Percentiles rank a stretch among this genome's conserved stretches.
Conservation (phyloP, 495 filamentous ascomycete genomes). For the Entonaema liquescens region DNA sequence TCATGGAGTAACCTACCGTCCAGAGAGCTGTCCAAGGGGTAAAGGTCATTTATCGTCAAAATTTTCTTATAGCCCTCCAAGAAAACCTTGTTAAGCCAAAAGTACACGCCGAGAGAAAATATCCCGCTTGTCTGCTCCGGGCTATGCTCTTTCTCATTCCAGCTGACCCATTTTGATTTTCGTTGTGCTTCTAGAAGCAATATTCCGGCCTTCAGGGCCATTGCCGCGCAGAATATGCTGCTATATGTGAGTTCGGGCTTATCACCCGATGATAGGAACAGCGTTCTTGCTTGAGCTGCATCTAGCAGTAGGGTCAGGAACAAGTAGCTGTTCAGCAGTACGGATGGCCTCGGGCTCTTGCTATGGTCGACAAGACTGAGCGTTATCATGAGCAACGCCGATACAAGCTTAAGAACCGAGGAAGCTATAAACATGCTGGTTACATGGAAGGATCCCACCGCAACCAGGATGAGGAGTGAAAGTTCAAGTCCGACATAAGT, state of each 20-base stretch:
- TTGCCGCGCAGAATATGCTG: slow-evolving; percentile 56
- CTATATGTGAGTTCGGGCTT: slow-evolving; percentile 43
- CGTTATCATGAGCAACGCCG: slow-evolving; percentile 49
- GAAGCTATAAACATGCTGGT: slow-evolving; percentile 54
- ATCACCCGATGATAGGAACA: slow-evolving; percentile 61
- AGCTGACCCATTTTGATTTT: slow-evolving; percentile 56
- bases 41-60: neutral
- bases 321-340: slow-evolving; percentile 68
- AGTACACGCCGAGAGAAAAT: slow-evolving; percentile 62
- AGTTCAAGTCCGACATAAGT: neutral
- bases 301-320: slow-evolving; percentile 69
- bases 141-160: slow-evolving; percentile 53
- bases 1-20: neutral
- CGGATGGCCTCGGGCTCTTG: slow-evolving; percentile 63
- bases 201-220: slow-evolving; percentile 39
- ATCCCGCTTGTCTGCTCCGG: slow-evolving; percentile 69
- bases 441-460: slow-evolving; percentile 48
- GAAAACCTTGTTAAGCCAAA: slow-evolving; percentile 68
- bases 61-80: slow-evolving; percentile 52
- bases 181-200: slow-evolving; percentile 63
- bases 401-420: slow-evolving; percentile 49
- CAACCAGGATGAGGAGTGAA: slow-evolving; percentile 54
- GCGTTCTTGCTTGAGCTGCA: slow-evolving; percentile 61
- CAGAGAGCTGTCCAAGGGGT: neutral
- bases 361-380: slow-evolving; percentile 68